Percentiles rank a stretch among this genome's conserved stretches.
Conservation (phyloP, 108 stramenopile genomes). For the Fragilaria radians region DNA sequence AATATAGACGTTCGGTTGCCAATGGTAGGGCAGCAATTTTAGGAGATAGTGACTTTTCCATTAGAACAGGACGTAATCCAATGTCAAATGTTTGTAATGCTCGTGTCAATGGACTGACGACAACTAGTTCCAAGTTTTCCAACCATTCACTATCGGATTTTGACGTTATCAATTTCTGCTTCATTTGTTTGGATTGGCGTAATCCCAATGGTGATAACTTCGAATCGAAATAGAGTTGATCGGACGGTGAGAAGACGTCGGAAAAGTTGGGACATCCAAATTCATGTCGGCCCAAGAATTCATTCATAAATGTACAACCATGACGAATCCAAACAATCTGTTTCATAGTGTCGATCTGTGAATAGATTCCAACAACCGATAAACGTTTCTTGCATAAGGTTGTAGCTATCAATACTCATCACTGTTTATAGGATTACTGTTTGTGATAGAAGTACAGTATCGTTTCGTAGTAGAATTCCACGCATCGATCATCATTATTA, state of each 20-base stretch:
- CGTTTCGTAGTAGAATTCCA: too few relatives aligned
- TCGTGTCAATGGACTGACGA: conserved; percentile 43
- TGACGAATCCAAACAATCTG: conserved; percentile 38
- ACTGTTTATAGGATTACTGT: too few relatives aligned
- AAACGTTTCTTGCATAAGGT: too few relatives aligned
- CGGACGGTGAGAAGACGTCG: conserved; percentile 30
- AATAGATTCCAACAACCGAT: too few relatives aligned
- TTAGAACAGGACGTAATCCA: conserved; percentile 20
- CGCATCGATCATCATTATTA: too few relatives aligned
- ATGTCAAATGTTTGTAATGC: conserved; percentile 45
- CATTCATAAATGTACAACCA: conserved; percentile 60
- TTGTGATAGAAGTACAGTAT: too few relatives aligned
- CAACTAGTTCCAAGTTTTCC: conserved; percentile 27
- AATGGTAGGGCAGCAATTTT: conserved; percentile 34
- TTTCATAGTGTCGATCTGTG: background rate
- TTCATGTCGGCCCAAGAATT: conserved; percentile 24
- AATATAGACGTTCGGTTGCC: conserved; percentile 50
- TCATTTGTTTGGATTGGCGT: conserved; percentile 26
- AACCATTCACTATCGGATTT: background rate
- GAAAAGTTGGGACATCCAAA: conserved; percentile 45
- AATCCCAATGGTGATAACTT: conserved; percentile 28
- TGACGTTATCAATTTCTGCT: background rate
- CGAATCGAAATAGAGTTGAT: conserved; percentile 25
- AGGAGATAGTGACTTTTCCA: background rate
- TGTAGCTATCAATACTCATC: too few relatives aligned